phyloP scores from a whole-genome alignment of 257 asterid species.

The Solanum megistacrolobum region DNA sequence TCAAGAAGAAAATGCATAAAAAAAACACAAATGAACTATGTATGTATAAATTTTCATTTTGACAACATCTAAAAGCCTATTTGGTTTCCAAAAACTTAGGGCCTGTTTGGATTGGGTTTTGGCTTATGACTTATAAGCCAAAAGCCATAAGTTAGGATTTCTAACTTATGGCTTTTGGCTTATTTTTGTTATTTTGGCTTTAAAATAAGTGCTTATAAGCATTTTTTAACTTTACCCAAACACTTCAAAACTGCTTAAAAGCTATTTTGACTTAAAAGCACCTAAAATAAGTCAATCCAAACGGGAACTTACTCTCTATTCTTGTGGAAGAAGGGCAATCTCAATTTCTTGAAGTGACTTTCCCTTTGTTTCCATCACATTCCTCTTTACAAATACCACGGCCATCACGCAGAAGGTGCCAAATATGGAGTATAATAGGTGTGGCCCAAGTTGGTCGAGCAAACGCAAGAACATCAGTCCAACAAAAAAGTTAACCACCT shows the following conservation, averaged over 20 bases:
- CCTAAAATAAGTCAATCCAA: no score
- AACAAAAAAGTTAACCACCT: constrained; percentile 75
- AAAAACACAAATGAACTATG: background rate
- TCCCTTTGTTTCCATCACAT: constrained; percentile 87
- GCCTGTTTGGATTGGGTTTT: no score
- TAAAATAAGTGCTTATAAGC: no score
- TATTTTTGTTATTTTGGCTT: no score
- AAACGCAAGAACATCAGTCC: constrained; percentile 75
- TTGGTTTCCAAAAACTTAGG: background rate
- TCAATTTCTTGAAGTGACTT: constrained; percentile 90
- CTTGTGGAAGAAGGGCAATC: constrained; percentile 73
- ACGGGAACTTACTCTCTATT: background rate
- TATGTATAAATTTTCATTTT: background rate
- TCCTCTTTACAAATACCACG: constrained; percentile 58
- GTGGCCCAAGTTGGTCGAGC: constrained; percentile 79
- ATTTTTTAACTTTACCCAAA: no score
- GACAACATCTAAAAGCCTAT: background rate
- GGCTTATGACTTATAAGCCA: no score
- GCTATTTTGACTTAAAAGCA: no score
- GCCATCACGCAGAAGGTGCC: constrained; percentile 64
- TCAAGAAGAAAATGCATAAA: background rate
- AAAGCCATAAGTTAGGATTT: no score
- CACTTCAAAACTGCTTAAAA: no score
- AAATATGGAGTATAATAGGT: constrained; percentile 56
- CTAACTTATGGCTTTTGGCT: no score